Evolutionary conservation across 2,329 filamentous ascomycete species (phyloP).

Genomic region (Colletotrichum scovillei): DNA sequence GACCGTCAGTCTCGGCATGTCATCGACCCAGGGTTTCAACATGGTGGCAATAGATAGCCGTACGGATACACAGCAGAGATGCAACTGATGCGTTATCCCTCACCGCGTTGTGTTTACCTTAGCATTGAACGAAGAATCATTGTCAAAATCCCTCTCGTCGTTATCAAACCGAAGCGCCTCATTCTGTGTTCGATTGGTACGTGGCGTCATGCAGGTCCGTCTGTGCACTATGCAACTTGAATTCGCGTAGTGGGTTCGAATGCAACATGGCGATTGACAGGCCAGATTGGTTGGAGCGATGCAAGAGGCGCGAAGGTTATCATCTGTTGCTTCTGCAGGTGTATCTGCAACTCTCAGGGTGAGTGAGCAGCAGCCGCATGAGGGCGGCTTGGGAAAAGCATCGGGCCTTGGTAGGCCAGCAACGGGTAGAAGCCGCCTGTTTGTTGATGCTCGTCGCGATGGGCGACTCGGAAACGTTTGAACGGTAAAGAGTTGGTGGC

Average conservation of each 20-base stretch:
- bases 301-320: slow-evolving; percentile 20
- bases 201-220: slow-evolving; percentile 37
- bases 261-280: slow-evolving; percentile 31
- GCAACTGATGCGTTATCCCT: background rate
- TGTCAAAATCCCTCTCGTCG: slow-evolving; percentile 9
- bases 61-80: background rate
- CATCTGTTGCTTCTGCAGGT: slow-evolving; percentile 8
- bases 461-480: slow-evolving; percentile 28
- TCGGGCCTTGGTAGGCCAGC: slow-evolving; percentile 13
- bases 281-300: slow-evolving; percentile 22
- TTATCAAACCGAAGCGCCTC: slow-evolving; percentile 23
- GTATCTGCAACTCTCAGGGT: slow-evolving; percentile 35
- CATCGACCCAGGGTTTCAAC: background rate
- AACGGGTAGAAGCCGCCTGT: slow-evolving; percentile 11
- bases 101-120: background rate
- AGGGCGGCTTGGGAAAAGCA: background rate
- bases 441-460: slow-evolving; percentile 25
- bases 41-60: too few species aligned
- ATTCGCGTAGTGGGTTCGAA: slow-evolving; percentile 26
- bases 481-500: slow-evolving; percentile 21
- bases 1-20: slow-evolving; percentile 5
- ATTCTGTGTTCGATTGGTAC: slow-evolving; percentile 28
- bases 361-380: background rate
- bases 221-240: slow-evolving; percentile 34
- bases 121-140: slow-evolving; percentile 5